Evolutionary conservation across 305 asterid species (phyloP).

Genomic region (Solanum hybrid): DNA sequence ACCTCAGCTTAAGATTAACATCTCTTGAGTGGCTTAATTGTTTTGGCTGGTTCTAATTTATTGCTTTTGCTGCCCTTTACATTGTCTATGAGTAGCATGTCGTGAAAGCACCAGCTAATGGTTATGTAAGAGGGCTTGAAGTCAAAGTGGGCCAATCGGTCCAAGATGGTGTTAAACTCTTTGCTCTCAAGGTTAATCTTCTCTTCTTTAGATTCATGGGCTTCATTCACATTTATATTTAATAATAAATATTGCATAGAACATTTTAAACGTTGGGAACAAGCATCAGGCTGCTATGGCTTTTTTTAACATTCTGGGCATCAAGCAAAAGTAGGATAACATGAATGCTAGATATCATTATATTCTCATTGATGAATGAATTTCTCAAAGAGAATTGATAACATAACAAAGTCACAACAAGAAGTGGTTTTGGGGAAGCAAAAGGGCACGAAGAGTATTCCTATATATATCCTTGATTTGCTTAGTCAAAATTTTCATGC

Average conservation of each 20-base stretch:
- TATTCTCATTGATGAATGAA: background rate
- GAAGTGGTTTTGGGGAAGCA: background rate
- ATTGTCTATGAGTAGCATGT: conserved; percentile 49
- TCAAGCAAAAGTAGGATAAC: background rate
- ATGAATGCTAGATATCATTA: background rate
- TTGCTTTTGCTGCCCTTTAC: background rate
- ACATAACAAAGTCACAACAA: background rate
- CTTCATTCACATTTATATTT: background rate
- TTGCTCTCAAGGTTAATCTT: conserved; percentile 45
- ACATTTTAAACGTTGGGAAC: background rate
- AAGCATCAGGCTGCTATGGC: background rate
- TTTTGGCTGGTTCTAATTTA: conserved; percentile 5
- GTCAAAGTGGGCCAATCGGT: conserved; percentile 71
- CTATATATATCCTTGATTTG: background rate
- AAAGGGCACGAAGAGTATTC: background rate
- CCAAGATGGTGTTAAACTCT: conserved; percentile 64
- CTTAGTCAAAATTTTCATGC: background rate
- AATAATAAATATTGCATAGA: background rate
- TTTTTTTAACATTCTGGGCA: background rate
- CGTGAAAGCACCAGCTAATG: conserved; percentile 70
- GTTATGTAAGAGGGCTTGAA: conserved; percentile 58
- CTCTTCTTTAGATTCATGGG: background rate
- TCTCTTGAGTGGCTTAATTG: conserved; percentile 1
- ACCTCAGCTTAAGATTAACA: conserved; percentile 3
- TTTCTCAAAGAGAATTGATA: background rate